These are phyloP conservation scores for Monosporozyma aquatica DNA, from an alignment of 805 yeast genomes.

Conservation along the genomic window DNA sequence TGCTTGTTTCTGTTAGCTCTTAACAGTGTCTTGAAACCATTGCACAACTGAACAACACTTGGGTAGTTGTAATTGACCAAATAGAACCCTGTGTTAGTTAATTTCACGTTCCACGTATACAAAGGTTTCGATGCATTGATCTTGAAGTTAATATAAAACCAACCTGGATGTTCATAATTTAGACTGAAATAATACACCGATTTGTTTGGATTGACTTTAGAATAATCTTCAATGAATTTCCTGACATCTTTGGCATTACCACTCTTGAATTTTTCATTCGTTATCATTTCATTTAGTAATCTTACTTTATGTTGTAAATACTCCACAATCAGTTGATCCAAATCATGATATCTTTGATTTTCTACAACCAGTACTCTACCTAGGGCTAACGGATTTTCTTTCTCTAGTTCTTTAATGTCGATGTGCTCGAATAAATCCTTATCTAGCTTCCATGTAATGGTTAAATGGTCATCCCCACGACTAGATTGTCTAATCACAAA, in stretches of 20 bases:
- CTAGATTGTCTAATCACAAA: slow-evolving; percentile 92
- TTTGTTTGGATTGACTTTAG: slow-evolving; percentile 83
- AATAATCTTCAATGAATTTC: slow-evolving; percentile 79
- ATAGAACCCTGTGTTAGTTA: slow-evolving; percentile 79
- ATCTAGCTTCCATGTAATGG: slow-evolving; percentile 94
- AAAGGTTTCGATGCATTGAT: slow-evolving; percentile 59
- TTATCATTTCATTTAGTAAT: slow-evolving; percentile 73
- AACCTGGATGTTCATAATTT: slow-evolving; percentile 90
- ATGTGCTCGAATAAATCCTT: slow-evolving; percentile 86
- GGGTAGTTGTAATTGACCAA: slow-evolving; percentile 76
- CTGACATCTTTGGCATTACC: slow-evolving; percentile 75
- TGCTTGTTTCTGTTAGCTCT: slow-evolving; percentile 27
- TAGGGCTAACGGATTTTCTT: slow-evolving; percentile 51
- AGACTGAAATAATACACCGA: slow-evolving; percentile 86
- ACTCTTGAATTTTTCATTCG: slow-evolving; percentile 75
- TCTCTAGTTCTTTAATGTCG: slow-evolving; percentile 69
- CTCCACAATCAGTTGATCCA: slow-evolving; percentile 85
- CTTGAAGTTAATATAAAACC: slow-evolving; percentile 81
- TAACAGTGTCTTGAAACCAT: slow-evolving; percentile 77
- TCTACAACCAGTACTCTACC: slow-evolving; percentile 61
- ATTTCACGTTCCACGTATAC: slow-evolving; percentile 82
- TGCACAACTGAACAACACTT: slow-evolving; percentile 80
- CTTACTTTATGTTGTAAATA: slow-evolving; percentile 78
- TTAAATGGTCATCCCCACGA: slow-evolving; percentile 76
- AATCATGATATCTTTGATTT: slow-evolving; percentile 61